Percentiles rank a stretch among this genome's conserved stretches.
These are phyloP conservation scores for Acanthamoeba pearcei DNA, from an alignment of 208 protist species.

Conservation along the genomic window DNA sequence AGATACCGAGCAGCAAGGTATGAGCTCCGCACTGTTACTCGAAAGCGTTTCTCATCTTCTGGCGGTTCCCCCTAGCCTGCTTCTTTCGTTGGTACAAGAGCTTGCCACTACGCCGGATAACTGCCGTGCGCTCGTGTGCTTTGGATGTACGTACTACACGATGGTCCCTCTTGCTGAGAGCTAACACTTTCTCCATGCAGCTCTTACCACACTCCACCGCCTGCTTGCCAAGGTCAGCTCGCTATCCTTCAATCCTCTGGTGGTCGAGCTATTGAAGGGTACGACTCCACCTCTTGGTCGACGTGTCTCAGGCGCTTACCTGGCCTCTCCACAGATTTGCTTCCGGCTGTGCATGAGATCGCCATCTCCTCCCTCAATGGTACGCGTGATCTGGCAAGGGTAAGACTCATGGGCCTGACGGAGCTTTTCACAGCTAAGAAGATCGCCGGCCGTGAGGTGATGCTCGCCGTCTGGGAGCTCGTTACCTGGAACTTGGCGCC, in stretches of 20 bases:
- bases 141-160: not conserved
- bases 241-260: not conserved
- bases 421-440: not conserved
- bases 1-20: not conserved
- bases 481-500: not conserved
- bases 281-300: not conserved
- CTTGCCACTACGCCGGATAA: not conserved
- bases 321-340: not conserved
- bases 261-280: not conserved
- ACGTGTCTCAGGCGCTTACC: not conserved
- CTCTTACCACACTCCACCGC: not conserved
- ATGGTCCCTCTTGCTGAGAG: not conserved
- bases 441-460: not conserved
- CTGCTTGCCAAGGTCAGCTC: not conserved
- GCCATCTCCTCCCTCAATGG: not conserved
- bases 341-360: not conserved
- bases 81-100: slow-evolving; percentile 6
- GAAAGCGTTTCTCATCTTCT: not conserved
- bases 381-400: not conserved
- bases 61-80: not conserved
- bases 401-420: not conserved
- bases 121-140: not conserved
- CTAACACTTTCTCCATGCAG: not conserved
- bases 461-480: not conserved
- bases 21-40: not conserved